Evolutionary conservation across 805 yeast genomes (phyloP).

Genomic region (Yarrowia hollandica): DNA sequence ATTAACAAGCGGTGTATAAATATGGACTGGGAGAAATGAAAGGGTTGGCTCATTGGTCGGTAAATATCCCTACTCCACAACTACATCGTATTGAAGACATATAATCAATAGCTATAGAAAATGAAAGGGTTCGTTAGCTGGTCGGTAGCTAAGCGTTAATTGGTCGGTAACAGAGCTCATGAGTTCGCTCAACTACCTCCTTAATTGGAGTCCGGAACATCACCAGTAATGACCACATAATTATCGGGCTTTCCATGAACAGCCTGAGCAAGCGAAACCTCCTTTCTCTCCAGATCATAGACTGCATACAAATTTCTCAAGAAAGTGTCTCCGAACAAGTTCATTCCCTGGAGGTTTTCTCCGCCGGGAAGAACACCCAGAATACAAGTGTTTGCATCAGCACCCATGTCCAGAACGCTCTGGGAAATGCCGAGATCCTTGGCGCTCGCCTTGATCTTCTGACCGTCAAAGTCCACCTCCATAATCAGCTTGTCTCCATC

Average conservation of each 20-base stretch:
- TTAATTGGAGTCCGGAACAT: background rate
- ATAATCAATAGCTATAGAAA: no score
- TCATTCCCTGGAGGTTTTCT: conserved; percentile 2
- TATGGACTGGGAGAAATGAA: no score
- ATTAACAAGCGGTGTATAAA: no score
- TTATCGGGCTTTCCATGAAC: conserved; percentile 9
- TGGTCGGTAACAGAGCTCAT: no score
- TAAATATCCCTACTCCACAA: no score
- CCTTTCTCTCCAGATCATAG: conserved; percentile 27
- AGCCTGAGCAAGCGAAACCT: conserved; percentile 32
- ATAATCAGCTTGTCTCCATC: background rate
- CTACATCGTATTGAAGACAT: no score
- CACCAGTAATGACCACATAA: background rate
- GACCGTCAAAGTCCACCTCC: conserved; percentile 54
- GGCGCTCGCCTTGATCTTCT: background rate
- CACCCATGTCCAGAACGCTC: background rate
- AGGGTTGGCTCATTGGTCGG: no score
- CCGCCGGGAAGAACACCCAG: background rate
- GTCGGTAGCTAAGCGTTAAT: no score
- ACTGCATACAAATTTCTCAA: background rate
- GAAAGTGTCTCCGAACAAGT: background rate
- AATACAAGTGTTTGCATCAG: background rate
- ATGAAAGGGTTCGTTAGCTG: no score
- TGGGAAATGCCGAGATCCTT: background rate
- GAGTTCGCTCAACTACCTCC: no score